Conservation (phyloP, 1,284 basidiomycete species). For the Cryptococcus jaspeensis region DNA sequence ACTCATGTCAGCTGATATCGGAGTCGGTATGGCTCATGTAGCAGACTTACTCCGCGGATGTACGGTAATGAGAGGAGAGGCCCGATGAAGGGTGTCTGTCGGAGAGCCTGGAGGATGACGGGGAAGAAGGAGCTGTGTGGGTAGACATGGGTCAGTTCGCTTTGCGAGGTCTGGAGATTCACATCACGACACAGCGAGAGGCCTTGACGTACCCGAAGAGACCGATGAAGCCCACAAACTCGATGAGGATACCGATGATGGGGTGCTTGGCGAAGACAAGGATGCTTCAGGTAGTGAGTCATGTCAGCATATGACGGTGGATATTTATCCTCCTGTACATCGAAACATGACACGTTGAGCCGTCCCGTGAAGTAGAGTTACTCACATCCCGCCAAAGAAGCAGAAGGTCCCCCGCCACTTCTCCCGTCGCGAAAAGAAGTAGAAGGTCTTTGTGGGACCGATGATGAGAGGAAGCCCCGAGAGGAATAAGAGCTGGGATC, state of each 20-base stretch:
- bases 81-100: conserved; percentile 92
- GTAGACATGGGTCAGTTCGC: background rate
- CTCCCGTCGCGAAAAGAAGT: conserved; percentile 95
- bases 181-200: background rate
- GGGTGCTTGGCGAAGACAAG: conserved; percentile 80
- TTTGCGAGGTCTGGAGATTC: background rate
- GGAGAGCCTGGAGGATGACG: conserved; percentile 90
- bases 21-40: background rate
- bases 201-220: conserved; percentile 80
- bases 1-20: background rate
- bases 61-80: conserved; percentile 82
- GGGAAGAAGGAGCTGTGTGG: conserved; percentile 92
- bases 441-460: conserved; percentile 92
- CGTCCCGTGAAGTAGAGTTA: background rate
- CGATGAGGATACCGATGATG: conserved; percentile 87
- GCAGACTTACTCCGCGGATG: conserved; percentile 57
- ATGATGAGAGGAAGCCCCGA: conserved; percentile 91
- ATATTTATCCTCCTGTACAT: background rate
- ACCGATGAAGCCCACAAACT: conserved; percentile 94
- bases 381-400: conserved; percentile 79
- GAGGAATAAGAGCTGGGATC: conserved; percentile 78
- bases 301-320: background rate
- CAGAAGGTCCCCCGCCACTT: conserved; percentile 92
- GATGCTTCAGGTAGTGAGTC: conserved; percentile 21
- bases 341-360: background rate